A percentile compares a stretch with the other conserved stretches of the same genome.
Evolutionary conservation across 129 eudicot genomes (phyloP).

Genomic region (Helianthus tuberosus): DNA sequence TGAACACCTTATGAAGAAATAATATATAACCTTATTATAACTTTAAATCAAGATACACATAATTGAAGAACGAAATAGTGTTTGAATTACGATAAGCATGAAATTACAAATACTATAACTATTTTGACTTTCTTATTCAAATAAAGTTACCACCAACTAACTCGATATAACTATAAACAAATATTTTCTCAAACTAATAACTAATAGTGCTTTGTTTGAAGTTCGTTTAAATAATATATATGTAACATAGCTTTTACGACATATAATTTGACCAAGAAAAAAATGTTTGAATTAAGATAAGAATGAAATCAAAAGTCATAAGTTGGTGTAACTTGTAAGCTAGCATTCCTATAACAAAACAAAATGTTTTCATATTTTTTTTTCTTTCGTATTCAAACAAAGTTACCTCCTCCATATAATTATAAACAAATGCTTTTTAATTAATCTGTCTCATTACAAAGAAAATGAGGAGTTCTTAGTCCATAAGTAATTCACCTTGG

Average conservation of each 20-base stretch:
- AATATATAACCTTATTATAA: too few relatives aligned
- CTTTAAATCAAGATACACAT: too few relatives aligned
- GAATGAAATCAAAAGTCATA: slow-evolving; percentile 4
- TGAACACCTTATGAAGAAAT: too few relatives aligned
- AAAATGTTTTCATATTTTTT: too few relatives aligned
- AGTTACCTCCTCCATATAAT: not conserved
- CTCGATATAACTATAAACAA: too few relatives aligned
- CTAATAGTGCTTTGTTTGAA: too few relatives aligned
- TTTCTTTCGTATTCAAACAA: slow-evolving; percentile 12
- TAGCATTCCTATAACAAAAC: slow-evolving; percentile 8
- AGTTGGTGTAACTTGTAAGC: not conserved
- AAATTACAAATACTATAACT: not conserved
- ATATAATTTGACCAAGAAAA: not conserved
- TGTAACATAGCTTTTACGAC: not conserved
- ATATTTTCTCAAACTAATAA: too few relatives aligned
- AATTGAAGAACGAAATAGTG: not conserved
- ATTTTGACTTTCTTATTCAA: too few relatives aligned
- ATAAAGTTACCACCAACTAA: too few relatives aligned
- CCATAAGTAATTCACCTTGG: too few relatives aligned
- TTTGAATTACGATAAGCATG: not conserved
- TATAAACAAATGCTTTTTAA: not conserved
- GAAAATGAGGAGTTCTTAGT: too few relatives aligned
- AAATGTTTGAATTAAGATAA: slow-evolving; percentile 1
- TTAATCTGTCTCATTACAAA: not conserved
- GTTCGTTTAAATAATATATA: too few relatives aligned